Percentiles rank a stretch among this genome's conserved stretches.
Conservation (phyloP, 2,329 filamentous ascomycete species). For the Exophiala viscosa region DNA sequence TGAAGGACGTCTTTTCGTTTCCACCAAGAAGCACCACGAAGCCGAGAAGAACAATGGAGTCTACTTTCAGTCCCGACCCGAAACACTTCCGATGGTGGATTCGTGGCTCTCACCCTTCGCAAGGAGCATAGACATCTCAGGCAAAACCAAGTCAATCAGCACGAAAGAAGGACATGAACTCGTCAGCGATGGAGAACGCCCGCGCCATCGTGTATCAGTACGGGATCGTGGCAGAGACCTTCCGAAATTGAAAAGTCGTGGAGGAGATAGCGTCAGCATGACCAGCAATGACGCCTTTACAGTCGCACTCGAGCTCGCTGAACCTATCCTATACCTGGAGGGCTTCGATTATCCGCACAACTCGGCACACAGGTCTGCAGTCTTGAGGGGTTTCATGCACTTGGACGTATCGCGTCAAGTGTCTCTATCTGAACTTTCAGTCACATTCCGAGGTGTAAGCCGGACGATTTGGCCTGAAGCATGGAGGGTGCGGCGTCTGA, state of each 20-base stretch:
- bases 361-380: conserved; percentile 3
- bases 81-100: conserved; percentile 1
- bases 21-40: conserved; percentile 1
- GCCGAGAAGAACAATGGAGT: conserved; percentile 1
- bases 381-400: conserved; percentile 1
- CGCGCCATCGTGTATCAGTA: not conserved
- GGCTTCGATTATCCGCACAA: conserved; percentile 9
- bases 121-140: not conserved
- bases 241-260: not conserved
- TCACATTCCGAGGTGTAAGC: conserved; percentile 1
- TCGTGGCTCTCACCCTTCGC: conserved; percentile 8
- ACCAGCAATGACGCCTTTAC: not conserved
- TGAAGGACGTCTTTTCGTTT: conserved; percentile 7
- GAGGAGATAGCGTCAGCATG: not conserved
- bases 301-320: conserved; percentile 3
- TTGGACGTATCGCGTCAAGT: not conserved
- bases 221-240: not conserved
- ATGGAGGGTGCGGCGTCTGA: conserved; percentile 2
- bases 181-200: not conserved
- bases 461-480: conserved; percentile 8
- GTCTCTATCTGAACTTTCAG: not conserved
- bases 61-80: conserved; percentile 5
- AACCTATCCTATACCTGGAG: conserved; percentile 6
- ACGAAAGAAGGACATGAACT: not conserved
- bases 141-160: not conserved